Evolutionary conservation across 345 rosid genomes (phyloP).

Genomic region (Odontarrhena argentea): DNA sequence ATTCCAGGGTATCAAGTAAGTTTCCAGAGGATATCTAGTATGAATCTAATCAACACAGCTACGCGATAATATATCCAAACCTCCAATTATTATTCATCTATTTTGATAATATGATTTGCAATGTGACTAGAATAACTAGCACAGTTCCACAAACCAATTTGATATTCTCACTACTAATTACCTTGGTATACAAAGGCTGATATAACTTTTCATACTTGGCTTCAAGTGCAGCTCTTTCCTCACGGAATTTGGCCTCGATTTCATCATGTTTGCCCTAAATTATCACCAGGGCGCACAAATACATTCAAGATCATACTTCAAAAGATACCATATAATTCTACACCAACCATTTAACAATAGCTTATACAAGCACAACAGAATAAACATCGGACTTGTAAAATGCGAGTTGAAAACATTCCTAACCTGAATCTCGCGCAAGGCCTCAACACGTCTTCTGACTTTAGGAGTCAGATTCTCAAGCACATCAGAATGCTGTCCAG

Average conservation of each 20-base stretch:
- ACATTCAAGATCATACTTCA: background rate
- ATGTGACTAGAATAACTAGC: background rate
- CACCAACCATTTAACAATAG: constrained; percentile 4
- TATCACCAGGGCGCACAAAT: background rate
- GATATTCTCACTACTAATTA: constrained; percentile 24
- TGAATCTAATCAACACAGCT: background rate
- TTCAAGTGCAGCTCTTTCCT: constrained; percentile 88
- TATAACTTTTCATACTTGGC: constrained; percentile 85
- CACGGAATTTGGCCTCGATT: constrained; percentile 72
- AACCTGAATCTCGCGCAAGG: constrained; percentile 85
- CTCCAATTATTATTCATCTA: background rate
- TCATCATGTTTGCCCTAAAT: constrained; percentile 80
- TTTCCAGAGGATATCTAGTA: background rate
- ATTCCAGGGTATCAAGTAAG: constrained; percentile 24
- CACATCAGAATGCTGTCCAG: constrained; percentile 72
- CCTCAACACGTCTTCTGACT: constrained; percentile 91
- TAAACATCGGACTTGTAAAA: background rate
- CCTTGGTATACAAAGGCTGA: constrained; percentile 83
- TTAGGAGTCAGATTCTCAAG: constrained; percentile 71
- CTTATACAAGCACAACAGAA: background rate
- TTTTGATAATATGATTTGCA: background rate
- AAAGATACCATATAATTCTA: constrained; percentile 1
- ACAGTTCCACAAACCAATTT: background rate
- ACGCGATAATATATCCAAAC: background rate
- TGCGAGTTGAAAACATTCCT: background rate